These are phyloP conservation scores for Apiotrichum gracile DNA, from an alignment of 1,284 basidiomycete genomes.

Conservation along the genomic window DNA sequence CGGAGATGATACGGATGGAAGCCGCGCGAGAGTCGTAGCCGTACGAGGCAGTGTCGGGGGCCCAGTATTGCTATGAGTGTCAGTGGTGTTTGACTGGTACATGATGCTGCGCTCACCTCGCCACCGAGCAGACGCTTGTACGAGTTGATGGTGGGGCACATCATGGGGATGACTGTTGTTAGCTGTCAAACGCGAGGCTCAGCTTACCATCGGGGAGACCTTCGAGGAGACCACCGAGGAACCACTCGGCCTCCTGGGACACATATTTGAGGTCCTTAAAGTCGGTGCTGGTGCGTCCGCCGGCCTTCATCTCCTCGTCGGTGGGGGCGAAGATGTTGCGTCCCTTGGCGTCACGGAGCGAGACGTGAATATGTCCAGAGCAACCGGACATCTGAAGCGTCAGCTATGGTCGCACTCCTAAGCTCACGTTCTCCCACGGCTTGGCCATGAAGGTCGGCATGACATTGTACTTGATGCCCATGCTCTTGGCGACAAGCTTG, in stretches of 20 bases:
- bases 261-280: slow-evolving; percentile 77
- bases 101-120: slow-evolving; percentile 50
- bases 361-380: slow-evolving; percentile 90
- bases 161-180: slow-evolving; percentile 45
- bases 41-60: slow-evolving; percentile 79
- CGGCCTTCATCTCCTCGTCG: slow-evolving; percentile 56
- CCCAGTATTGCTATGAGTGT: slow-evolving; percentile 70
- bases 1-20: slow-evolving; percentile 82
- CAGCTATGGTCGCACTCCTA: neutral
- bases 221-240: slow-evolving; percentile 82
- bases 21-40: slow-evolving; percentile 92
- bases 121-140: slow-evolving; percentile 96
- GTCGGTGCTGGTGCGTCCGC: slow-evolving; percentile 61
- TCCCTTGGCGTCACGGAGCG: slow-evolving; percentile 64
- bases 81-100: neutral
- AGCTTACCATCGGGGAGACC: slow-evolving; percentile 77
- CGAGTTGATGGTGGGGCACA: slow-evolving; percentile 92
- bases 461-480: slow-evolving; percentile 82
- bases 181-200: neutral
- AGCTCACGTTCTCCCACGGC: slow-evolving; percentile 77
- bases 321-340: slow-evolving; percentile 67
- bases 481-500: slow-evolving; percentile 86
- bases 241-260: slow-evolving; percentile 79
- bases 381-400: slow-evolving; percentile 70
- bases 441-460: slow-evolving; percentile 98